Conservation (phyloP, 441 rosid species). For the Erodium texanum region DNA sequence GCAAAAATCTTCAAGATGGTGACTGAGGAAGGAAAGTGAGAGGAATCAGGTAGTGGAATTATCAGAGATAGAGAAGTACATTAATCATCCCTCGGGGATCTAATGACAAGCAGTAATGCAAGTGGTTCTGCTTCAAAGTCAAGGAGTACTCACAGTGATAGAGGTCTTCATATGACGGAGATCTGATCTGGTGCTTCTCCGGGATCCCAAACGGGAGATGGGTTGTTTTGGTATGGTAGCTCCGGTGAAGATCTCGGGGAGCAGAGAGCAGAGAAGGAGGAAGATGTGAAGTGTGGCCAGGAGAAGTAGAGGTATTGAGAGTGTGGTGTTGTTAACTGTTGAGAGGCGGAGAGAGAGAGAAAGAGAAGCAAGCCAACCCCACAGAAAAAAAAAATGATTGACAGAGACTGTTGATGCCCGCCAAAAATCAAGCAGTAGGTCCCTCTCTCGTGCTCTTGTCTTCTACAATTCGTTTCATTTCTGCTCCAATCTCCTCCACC, state of each 20-base stretch:
- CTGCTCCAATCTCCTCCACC: background rate
- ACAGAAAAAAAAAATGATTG: conserved; percentile 52
- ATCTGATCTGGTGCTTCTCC: conserved; percentile 36
- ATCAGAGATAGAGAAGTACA: conserved; percentile 9
- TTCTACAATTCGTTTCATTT: background rate
- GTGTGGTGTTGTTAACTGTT: conserved; percentile 1
- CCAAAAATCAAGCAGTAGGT: conserved; percentile 74
- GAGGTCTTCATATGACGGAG: conserved; percentile 80
- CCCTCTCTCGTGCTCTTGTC: conserved; percentile 25
- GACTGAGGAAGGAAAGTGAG: background rate
- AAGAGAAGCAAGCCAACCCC: conserved; percentile 25
- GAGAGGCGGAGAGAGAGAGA: background rate
- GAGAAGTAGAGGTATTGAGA: conserved; percentile 2
- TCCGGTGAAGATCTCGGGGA: conserved; percentile 21
- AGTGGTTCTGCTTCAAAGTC: background rate
- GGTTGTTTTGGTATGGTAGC: too few species aligned
- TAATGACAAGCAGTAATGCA: conserved; percentile 9
- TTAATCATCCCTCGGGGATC: conserved; percentile 1
- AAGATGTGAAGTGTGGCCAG: conserved; percentile 15
- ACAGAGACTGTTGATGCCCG: conserved; percentile 62
- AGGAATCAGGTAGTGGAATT: background rate
- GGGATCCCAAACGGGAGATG: conserved; percentile 21
- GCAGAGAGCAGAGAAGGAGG: conserved; percentile 18
- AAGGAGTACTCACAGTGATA: conserved; percentile 46
- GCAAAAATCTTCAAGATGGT: background rate